Evolutionary conservation across 768 basidiomycete genomes (phyloP), one percentile per base, ranked within the genome.

Genomic region (Termitomyces heimii): DNA sequence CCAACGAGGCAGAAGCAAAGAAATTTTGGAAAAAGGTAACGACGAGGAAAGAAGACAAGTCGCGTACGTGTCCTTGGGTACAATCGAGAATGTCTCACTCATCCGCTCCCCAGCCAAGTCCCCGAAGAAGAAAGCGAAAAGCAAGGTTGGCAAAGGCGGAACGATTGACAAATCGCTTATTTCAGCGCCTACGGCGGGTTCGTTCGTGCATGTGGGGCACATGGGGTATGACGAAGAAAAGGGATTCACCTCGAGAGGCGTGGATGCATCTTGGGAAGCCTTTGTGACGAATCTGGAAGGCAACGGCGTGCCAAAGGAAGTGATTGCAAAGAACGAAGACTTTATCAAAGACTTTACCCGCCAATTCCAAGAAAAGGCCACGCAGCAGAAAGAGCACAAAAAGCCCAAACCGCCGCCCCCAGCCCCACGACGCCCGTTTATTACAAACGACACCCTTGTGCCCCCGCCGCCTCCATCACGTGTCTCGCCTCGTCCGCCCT

Each of bases 151-250:
- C 53, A 84, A 84, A 73, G 82, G 83, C 7, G 88, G 91, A 47
- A 89, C 85, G 70, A 90, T 98, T 57, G 89, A 96, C 75, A 98
- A 97, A 71, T 89, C 92, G 0, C 82, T 88, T 78, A 98, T 98
- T 49, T 94, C 93, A 12, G 88, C 78, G 0, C 95, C 94, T 2
- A 82, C 84, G 4, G 69, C 75, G 1, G 86, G 86, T 14, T 88
- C 88, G 8, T 98, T 98, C 75, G 80, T 83, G 56, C 95, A 98
- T 66, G 80, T 97, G 44, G 93, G 89, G 0, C 95, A 98, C 68
- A 96, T 99, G 90, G 95, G 94, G 13, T 97, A 88, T 69, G 91
- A 97, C 65, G 69, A 82, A 0, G 85, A 96, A 62, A 82, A 85
- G 26, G 96, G 96, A 2, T 98, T 93, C 70, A 88, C 86, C 0